Percentiles rank a stretch among this genome's conserved stretches.
Conservation (phyloP, 1,284 basidiomycete species). For the Trichosporon sp. region DNA sequence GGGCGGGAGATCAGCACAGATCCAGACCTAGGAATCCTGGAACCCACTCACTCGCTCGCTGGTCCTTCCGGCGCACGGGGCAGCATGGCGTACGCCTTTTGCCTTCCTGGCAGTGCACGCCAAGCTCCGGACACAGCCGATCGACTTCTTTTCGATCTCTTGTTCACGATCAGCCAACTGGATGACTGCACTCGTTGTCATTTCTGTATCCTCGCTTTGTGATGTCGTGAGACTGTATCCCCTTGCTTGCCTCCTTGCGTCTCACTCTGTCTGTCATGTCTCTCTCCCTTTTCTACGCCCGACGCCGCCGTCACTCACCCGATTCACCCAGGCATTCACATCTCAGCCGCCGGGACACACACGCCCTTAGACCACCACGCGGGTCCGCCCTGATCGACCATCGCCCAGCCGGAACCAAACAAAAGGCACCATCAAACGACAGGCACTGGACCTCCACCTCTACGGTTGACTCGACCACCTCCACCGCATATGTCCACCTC, state of each 20-base stretch:
- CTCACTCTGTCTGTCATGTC: background rate
- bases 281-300: too few relatives aligned
- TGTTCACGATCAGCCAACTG: background rate
- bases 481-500: background rate
- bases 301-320: too few relatives aligned
- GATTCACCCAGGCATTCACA: background rate
- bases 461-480: slow-evolving; percentile 10
- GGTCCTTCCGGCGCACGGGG: background rate
- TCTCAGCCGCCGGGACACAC: background rate
- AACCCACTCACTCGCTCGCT: too few relatives aligned
- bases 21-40: background rate
- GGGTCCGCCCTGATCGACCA: background rate
- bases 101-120: background rate
- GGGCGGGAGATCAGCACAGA: background rate
- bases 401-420: background rate
- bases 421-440: background rate
- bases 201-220: background rate
- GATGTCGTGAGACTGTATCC: background rate
- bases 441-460: too few relatives aligned
- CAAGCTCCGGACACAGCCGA: background rate
- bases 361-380: too few relatives aligned
- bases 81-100: background rate
- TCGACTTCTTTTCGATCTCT: background rate
- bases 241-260: background rate
- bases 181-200: too few relatives aligned